These are phyloP conservation scores for Blastomyces silverae DNA, from an alignment of 2,329 filamentous ascomycete species.

Conservation along the genomic window DNA sequence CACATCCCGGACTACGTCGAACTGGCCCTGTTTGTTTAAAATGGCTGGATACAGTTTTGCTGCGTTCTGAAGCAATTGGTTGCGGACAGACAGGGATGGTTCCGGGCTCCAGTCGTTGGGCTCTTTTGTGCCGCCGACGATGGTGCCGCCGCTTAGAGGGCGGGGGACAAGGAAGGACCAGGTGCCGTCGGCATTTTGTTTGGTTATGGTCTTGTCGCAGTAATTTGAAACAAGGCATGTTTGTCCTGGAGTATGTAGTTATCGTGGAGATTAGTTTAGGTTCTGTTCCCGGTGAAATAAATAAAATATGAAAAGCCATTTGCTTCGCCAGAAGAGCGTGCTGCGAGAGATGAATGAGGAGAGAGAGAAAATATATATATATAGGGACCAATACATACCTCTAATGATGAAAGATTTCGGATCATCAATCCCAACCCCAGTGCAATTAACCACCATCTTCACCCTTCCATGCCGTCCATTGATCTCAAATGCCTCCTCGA, in stretches of 20 bases:
- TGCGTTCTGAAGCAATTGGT: slow-evolving; percentile 42
- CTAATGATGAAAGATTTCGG: slow-evolving; percentile 40
- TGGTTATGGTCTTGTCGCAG: slow-evolving; percentile 47
- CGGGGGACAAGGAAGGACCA: slow-evolving; percentile 60
- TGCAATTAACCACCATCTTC: slow-evolving; percentile 41
- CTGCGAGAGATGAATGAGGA: not conserved
- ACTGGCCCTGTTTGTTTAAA: slow-evolving; percentile 31
- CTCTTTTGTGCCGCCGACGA: slow-evolving; percentile 62
- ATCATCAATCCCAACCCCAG: slow-evolving; percentile 41
- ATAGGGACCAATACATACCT: slow-evolving; percentile 27
- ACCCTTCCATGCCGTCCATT: slow-evolving; percentile 26
- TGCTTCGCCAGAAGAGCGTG: not conserved
- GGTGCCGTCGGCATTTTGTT: slow-evolving; percentile 55
- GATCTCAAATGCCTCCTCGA: slow-evolving; percentile 36
- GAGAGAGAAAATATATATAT: not conserved
- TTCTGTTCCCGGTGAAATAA: not conserved
- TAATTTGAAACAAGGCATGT: slow-evolving; percentile 45
- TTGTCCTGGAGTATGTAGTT: slow-evolving; percentile 39
- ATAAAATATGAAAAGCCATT: not conserved
- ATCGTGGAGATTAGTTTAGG: not conserved
- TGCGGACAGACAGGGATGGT: slow-evolving; percentile 45
- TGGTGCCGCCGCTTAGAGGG: slow-evolving; percentile 55
- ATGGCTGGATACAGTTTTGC: slow-evolving; percentile 39
- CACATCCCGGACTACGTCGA: slow-evolving; percentile 43
- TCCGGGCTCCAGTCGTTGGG: slow-evolving; percentile 50